Base-by-base conservation (phyloP, 805 yeast genomes). In the Starmerella cellae region DNA sequence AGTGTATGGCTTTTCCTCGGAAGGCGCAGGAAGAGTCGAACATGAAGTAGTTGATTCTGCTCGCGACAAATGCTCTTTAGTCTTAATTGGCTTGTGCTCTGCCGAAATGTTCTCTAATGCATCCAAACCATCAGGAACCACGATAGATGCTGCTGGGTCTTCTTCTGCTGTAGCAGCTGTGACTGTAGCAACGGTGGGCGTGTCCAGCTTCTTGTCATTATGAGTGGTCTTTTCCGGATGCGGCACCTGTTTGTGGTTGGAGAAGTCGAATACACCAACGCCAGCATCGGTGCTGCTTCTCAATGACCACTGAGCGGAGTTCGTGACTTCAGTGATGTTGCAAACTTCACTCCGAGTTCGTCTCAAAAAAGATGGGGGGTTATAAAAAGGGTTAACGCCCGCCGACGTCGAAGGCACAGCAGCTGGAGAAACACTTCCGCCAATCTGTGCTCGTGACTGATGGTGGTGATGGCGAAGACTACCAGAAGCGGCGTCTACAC, bases 361-460 rank as follows among this genome's bases (percentile, higher is more conserved):
- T 11, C 52, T 48, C 40, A 52, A 38, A 40, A 37, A 59, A 14
- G 59, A 30, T 8, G 60, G 56, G 18, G 60, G 60, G 43, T 51
- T 44, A 50, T 60, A 60, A 49, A 59, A 60, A 27, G 64, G 64
- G 43, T 60, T 60, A 38, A 54, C 51, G 30, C 61, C 61, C 16
- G 31, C 5, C 31, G 8, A 8, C 28, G 28, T 9, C 6, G 16
- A 8, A 9, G 32, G 32, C 17, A 17, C 8, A 6, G n/a, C n/a
- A 5, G 34, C 38, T 8, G 38, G 38, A 5, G 19, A 8, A 5
- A 10, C 27, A 27, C 10, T 5, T 4, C 8, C n/a, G 4, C 18
- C 9, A 6, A 5, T 13, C 21, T 10, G 20, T 9, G 16, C 17
- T 14, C 11, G 18, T 8, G 28, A 24, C 28, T 9, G 9, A 13